phyloP scores from a whole-genome alignment of 179 eudicot genomes.

The Beta lomatogona region DNA sequence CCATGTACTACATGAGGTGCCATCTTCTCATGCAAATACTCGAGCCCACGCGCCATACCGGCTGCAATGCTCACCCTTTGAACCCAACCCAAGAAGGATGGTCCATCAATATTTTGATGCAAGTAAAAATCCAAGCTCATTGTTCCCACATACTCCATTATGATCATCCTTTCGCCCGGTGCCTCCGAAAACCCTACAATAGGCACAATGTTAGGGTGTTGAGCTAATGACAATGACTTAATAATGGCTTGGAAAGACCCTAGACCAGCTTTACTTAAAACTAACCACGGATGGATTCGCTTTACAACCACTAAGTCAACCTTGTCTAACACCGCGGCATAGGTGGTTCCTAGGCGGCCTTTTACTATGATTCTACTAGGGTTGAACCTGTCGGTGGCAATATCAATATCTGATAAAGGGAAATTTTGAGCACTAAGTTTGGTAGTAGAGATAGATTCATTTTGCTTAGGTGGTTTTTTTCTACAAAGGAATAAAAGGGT shows the following conservation, averaged over 20 bases:
- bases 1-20: slow-evolving; percentile 79
- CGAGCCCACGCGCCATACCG: slow-evolving; percentile 74
- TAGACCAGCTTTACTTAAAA: slow-evolving; percentile 58
- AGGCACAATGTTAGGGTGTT: slow-evolving; percentile 67
- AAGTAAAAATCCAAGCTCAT: slow-evolving; percentile 68
- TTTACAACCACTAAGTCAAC: slow-evolving; percentile 65
- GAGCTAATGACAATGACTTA: slow-evolving; percentile 62
- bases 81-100: slow-evolving; percentile 58
- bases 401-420: slow-evolving; percentile 58
- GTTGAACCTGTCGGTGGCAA: slow-evolving; percentile 74
- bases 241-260: slow-evolving; percentile 54
- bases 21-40: slow-evolving; percentile 75
- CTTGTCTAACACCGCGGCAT: slow-evolving; percentile 51
- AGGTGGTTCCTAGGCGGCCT: slow-evolving; percentile 79
- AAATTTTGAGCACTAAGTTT: slow-evolving; percentile 37
- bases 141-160: slow-evolving; percentile 63
- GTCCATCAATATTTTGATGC: slow-evolving; percentile 50
- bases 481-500: slow-evolving; percentile 45
- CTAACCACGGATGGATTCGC: slow-evolving; percentile 69
- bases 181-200: slow-evolving; percentile 80
- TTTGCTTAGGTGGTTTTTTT: slow-evolving; percentile 34
- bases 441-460: slow-evolving; percentile 23
- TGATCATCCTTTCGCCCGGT: slow-evolving; percentile 79
- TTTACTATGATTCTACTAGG: slow-evolving; percentile 58
- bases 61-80: slow-evolving; percentile 59